Conservation (phyloP, 2,329 filamentous ascomycete species). For the Lachnellula occidentalis region DNA sequence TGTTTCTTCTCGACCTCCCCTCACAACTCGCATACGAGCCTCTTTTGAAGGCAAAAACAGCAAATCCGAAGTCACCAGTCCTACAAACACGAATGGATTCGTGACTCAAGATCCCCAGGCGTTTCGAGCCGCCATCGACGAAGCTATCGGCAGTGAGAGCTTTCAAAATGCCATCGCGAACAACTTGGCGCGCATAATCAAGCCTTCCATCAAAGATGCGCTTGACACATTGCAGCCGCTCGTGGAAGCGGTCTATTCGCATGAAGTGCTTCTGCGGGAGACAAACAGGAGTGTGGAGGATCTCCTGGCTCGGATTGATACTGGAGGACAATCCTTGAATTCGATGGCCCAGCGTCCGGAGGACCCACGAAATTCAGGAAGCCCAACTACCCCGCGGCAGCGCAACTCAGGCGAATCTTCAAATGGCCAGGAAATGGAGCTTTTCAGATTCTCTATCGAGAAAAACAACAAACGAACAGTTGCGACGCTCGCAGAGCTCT, state of each 20-base stretch:
- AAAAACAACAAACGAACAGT: constrained; percentile 20
- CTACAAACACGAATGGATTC: constrained; percentile 15
- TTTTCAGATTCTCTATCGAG: constrained; percentile 19
- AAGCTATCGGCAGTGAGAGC: constrained; percentile 26
- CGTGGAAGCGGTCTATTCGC: constrained; percentile 30
- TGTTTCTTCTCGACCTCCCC: constrained; percentile 29
- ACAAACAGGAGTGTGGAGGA: constrained; percentile 29
- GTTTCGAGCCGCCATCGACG: constrained; percentile 24
- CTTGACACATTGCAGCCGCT: constrained; percentile 31
- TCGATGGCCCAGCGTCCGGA: not conserved
- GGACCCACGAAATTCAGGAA: not conserved
- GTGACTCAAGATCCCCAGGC: constrained; percentile 22
- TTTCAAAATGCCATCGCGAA: constrained; percentile 30
- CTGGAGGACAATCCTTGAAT: constrained; percentile 10
- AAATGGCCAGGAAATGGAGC: constrained; percentile 8
- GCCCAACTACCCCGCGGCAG: constrained; percentile 4
- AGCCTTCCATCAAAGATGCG: constrained; percentile 29
- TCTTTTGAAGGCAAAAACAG: constrained; percentile 26
- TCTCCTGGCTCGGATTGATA: constrained; percentile 23
- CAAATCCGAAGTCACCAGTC: constrained; percentile 15
- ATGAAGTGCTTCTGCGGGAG: constrained; percentile 28
- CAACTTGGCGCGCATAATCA: constrained; percentile 27
- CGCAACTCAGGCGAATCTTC: constrained; percentile 5
- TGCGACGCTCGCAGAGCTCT: constrained; percentile 22
- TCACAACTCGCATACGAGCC: constrained; percentile 27